Conservation (phyloP, 805 yeast genomes). For the Spathaspora boniae region DNA sequence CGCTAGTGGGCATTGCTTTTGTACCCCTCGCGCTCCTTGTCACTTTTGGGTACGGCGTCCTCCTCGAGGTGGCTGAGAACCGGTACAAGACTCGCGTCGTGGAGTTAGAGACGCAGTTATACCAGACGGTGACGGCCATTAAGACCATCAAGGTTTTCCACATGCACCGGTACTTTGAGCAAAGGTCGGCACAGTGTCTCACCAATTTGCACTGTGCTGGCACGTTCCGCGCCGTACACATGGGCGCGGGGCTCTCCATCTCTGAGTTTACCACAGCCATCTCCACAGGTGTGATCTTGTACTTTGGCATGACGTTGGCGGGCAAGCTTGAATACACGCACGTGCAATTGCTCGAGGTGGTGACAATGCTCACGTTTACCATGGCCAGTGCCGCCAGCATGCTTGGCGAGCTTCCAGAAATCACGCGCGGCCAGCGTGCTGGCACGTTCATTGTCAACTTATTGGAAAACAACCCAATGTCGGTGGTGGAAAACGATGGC, state of each 20-base stretch:
- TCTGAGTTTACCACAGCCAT: slow-evolving; percentile 51
- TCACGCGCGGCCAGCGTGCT: slow-evolving; percentile 76
- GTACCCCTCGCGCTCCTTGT: slow-evolving; percentile 58
- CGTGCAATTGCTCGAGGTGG: slow-evolving; percentile 61
- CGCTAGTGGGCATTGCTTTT: slow-evolving; percentile 77
- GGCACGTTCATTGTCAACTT: slow-evolving; percentile 49
- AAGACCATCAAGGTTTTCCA: slow-evolving; percentile 61
- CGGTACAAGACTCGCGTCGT: slow-evolving; percentile 56
- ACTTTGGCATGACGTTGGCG: slow-evolving; percentile 75
- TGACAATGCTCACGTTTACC: slow-evolving; percentile 71
- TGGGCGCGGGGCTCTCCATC: slow-evolving; percentile 67
- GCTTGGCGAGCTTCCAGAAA: slow-evolving; percentile 69
- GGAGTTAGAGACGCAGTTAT: slow-evolving; percentile 45
- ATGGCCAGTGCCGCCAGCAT: slow-evolving; percentile 59
- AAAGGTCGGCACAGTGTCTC: slow-evolving; percentile 30
- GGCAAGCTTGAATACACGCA: slow-evolving; percentile 53
- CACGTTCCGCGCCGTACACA: slow-evolving; percentile 47
- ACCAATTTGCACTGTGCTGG: slow-evolving; percentile 38
- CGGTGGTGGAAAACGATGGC: slow-evolving; percentile 39
- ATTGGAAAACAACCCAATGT: slow-evolving; percentile 22
- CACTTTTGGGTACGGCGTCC: slow-evolving; percentile 48
- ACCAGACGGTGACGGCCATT: slow-evolving; percentile 56
- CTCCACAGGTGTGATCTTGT: slow-evolving; percentile 71
- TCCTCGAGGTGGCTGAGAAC: slow-evolving; percentile 56
- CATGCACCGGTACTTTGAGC: slow-evolving; percentile 46